Conservation (phyloP, 768 basidiomycete species). For the Ephemerocybe angulata region DNA sequence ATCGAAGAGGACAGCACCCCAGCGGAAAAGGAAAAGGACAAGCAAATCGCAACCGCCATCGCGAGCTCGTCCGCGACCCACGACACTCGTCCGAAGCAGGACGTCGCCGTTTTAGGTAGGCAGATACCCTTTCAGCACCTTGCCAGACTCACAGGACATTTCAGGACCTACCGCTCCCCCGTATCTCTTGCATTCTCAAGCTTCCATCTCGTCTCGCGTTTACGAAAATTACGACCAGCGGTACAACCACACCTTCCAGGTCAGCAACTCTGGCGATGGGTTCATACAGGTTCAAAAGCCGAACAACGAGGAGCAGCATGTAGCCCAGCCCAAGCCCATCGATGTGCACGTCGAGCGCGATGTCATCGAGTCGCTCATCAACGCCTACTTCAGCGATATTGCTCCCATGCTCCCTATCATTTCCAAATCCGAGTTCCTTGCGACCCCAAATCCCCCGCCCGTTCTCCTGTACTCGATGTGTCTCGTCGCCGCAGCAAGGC, state of each 20-base stretch:
- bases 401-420: conserved; percentile 88
- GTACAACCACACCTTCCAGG: conserved; percentile 85
- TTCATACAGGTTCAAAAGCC: conserved; percentile 79
- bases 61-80: conserved; percentile 28
- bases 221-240: conserved; percentile 87
- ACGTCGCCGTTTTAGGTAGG: conserved; percentile 64
- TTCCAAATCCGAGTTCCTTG: conserved; percentile 83
- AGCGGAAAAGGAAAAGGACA: conserved; percentile 23
- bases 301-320: conserved; percentile 50
- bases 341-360: conserved; percentile 76
- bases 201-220: conserved; percentile 76
- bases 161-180: conserved; percentile 84
- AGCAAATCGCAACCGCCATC: conserved; percentile 30
- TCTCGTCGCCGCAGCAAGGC: conserved; percentile 81
- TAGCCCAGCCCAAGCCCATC: conserved; percentile 54
- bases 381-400: conserved; percentile 88
- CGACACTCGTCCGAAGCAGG: conserved; percentile 46
- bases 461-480: conserved; percentile 93
- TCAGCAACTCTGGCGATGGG: conserved; percentile 81
- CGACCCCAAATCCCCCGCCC: conserved; percentile 66
- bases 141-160: conserved; percentile 42
- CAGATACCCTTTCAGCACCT: conserved; percentile 22
- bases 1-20: conserved; percentile 58
- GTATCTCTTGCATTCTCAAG: conserved; percentile 87
- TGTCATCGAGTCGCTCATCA: conserved; percentile 77